Conservation (phyloP, 192 early-diverging fungal species). For the Linnemannia elongata region DNA sequence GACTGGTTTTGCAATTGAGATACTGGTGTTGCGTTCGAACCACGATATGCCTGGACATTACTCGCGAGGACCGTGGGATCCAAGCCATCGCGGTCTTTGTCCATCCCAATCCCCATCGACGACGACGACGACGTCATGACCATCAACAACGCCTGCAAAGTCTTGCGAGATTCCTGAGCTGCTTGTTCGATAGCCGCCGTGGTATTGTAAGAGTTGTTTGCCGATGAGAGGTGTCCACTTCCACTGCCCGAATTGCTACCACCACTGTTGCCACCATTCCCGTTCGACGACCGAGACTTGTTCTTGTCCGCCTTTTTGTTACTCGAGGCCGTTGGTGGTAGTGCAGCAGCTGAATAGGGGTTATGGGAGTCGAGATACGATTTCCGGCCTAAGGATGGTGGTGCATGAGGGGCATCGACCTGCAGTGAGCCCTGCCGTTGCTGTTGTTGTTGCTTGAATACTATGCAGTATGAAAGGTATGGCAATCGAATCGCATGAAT, state of each 20-base stretch:
- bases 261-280: not conserved
- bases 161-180: not conserved
- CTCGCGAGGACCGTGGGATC: no score
- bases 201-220: not conserved
- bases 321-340: not conserved
- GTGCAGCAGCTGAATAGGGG: not conserved
- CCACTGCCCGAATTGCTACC: not conserved
- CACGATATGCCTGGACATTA: not conserved
- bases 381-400: not conserved
- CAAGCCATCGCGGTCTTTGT: not conserved
- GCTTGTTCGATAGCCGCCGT: not conserved
- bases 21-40: not conserved
- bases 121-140: constrained; percentile 5
- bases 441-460: not conserved
- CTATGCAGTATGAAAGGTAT: not conserved
- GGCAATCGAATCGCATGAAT: not conserved
- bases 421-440: not conserved
- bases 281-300: not conserved
- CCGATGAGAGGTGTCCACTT: not conserved
- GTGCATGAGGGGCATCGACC: not conserved
- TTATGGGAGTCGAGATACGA: not conserved
- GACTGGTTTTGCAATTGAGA: constrained; percentile 22
- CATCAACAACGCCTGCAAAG: constrained; percentile 1
- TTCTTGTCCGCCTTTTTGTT: constrained; percentile 14
- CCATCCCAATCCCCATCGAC: not conserved